These are phyloP conservation scores for Trichoderma reesei DNA, from an alignment of 495 filamentous ascomycete species.

Conservation along the genomic window DNA sequence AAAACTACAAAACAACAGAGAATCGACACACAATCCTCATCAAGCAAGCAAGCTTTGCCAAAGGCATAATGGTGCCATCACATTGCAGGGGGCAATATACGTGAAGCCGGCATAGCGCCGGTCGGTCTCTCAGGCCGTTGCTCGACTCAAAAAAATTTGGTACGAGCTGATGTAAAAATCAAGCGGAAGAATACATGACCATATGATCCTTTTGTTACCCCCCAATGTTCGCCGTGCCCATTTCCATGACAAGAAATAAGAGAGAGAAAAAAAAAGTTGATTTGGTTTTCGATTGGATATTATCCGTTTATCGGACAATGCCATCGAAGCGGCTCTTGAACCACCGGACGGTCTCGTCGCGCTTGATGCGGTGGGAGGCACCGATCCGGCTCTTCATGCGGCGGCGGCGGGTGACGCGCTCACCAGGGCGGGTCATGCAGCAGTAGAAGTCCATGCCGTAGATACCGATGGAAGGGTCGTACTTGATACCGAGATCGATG, in stretches of 20 bases:
- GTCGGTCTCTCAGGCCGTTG: constrained; percentile 56
- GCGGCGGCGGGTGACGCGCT: constrained; percentile 91
- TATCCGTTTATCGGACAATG: constrained; percentile 70
- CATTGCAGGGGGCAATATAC: constrained; percentile 7
- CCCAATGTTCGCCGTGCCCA: constrained; percentile 20
- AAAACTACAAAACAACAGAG: background rate
- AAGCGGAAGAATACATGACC: constrained; percentile 28
- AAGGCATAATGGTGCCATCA: constrained; percentile 8
- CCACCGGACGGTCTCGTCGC: constrained; percentile 92
- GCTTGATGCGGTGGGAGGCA: constrained; percentile 81
- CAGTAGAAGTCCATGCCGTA: constrained; percentile 99
- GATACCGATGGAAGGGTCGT: constrained; percentile 98
- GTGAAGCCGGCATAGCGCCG: constrained; percentile 49
- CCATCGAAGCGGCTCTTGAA: constrained; percentile 99
- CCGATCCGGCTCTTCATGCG: constrained; percentile 81
- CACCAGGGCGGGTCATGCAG: constrained; percentile 98
- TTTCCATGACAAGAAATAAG: background rate
- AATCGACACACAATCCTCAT: background rate
- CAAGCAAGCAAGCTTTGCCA: constrained; percentile 1
- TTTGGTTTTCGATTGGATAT: constrained; percentile 16
- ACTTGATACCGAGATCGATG: constrained; percentile 99
- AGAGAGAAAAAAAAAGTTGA: constrained; percentile 10
- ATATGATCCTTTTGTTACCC: constrained; percentile 29
- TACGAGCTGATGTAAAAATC: constrained; percentile 31
- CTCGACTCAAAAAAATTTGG: constrained; percentile 32